A percentile compares a stretch with the other conserved stretches of the same genome.
Evolutionary conservation across 2,329 filamentous ascomycete species (phyloP).

Genomic region (Helotiales sp.): DNA sequence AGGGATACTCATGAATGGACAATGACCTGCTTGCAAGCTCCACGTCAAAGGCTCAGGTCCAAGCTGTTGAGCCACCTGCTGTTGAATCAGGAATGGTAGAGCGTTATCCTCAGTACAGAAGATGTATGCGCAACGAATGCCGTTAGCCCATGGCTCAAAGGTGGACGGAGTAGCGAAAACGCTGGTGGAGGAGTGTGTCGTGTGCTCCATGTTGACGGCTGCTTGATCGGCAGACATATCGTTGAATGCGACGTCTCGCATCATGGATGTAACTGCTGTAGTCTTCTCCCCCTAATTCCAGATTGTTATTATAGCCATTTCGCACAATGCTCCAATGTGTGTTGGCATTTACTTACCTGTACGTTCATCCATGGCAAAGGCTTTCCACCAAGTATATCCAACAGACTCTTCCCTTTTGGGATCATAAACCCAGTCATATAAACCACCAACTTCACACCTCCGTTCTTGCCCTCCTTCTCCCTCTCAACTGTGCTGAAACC

Average conservation of each 20-base stretch:
- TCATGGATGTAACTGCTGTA: not conserved
- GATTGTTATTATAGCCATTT: not conserved
- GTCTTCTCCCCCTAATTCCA: constrained; percentile 26
- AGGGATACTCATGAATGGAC: constrained; percentile 29
- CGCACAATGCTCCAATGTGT: not conserved
- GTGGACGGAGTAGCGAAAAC: constrained; percentile 27
- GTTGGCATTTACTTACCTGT: constrained; percentile 20
- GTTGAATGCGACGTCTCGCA: constrained; percentile 20
- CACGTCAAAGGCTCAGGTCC: constrained; percentile 23
- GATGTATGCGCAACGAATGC: constrained; percentile 30
- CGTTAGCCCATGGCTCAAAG: constrained; percentile 31
- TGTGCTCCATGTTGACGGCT: not conserved
- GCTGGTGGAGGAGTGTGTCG: constrained; percentile 21
- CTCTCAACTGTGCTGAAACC: constrained; percentile 14
- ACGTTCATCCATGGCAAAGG: constrained; percentile 29
- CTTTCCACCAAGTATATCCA: constrained; percentile 28
- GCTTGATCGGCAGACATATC: constrained; percentile 26
- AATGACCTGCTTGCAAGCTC: constrained; percentile 29
- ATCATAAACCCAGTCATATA: constrained; percentile 30
- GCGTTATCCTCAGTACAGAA: constrained; percentile 31
- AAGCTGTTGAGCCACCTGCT: constrained; percentile 26
- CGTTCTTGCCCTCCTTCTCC: constrained; percentile 20
- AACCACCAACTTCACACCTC: constrained; percentile 27
- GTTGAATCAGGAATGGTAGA: constrained; percentile 23
- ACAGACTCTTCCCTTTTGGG: constrained; percentile 23